Evolutionary conservation across 2,329 filamentous ascomycete genomes (phyloP).

Genomic region (Chaetomium olivaceum): DNA sequence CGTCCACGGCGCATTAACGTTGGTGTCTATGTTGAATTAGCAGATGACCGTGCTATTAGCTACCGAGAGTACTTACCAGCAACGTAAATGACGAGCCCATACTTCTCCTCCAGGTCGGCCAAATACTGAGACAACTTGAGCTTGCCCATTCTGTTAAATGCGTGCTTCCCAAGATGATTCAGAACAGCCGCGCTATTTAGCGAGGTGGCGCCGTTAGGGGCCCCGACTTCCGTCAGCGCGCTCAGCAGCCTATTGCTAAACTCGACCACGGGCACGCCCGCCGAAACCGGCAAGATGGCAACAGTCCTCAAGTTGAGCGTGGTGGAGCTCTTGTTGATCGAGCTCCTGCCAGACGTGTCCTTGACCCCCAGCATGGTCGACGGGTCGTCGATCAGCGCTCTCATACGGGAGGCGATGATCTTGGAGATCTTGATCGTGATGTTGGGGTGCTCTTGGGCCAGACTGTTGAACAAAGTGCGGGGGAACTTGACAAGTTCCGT

Average conservation of each 20-base stretch:
- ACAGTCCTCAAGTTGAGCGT: conserved; percentile 92
- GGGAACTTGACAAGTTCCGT: conserved; percentile 97
- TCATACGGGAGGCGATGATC: conserved; percentile 94
- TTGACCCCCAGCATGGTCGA: conserved; percentile 61
- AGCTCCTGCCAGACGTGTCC: conserved; percentile 59
- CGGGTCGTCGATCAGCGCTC: conserved; percentile 80
- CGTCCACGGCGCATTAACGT: conserved; percentile 96
- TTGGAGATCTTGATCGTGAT: conserved; percentile 99
- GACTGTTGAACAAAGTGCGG: conserved; percentile 92
- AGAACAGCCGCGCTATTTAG: conserved; percentile 92
- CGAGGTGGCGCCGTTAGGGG: conserved; percentile 84
- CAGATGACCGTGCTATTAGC: not conserved
- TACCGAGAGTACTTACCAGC: conserved; percentile 59
- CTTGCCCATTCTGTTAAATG: conserved; percentile 97
- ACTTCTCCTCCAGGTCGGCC: conserved; percentile 95
- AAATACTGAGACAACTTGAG: conserved; percentile 93
- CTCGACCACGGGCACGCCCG: conserved; percentile 90
- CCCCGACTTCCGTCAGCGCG: conserved; percentile 85
- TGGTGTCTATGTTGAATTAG: conserved; percentile 67
- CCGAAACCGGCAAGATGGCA: conserved; percentile 84
- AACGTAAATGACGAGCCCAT: conserved; percentile 91
- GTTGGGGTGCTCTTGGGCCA: conserved; percentile 93
- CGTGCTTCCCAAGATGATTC: conserved; percentile 91
- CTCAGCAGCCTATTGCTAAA: conserved; percentile 88
- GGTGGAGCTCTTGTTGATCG: conserved; percentile 71